A percentile compares a stretch with the other conserved stretches of the same genome.
Conservation (phyloP, 2,329 filamentous ascomycete genomes). For the Colletotrichum sp. region DNA sequence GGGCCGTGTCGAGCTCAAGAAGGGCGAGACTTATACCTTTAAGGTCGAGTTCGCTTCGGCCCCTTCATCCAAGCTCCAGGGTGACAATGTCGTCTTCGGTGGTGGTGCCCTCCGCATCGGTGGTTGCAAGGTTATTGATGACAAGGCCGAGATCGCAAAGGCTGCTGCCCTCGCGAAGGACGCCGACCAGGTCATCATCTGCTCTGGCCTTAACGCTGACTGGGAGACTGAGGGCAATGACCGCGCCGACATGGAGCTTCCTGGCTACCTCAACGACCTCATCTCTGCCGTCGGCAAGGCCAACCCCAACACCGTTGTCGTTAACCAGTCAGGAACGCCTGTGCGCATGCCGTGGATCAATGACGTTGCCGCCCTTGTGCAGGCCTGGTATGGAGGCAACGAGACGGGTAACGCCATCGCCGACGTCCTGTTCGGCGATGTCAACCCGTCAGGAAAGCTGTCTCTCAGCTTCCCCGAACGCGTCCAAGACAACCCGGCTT, state of each 20-base stretch:
- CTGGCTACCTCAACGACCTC: constrained; percentile 70
- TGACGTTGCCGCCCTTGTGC: constrained; percentile 60
- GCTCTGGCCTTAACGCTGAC: constrained; percentile 73
- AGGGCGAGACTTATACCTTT: constrained; percentile 63
- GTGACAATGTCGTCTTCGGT: constrained; percentile 57
- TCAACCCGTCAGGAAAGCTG: constrained; percentile 75
- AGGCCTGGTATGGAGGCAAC: constrained; percentile 82
- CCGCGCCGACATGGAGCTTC: constrained; percentile 74
- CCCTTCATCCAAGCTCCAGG: constrained; percentile 59
- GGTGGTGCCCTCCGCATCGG: constrained; percentile 68
- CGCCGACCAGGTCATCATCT: constrained; percentile 79
- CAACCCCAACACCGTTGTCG: constrained; percentile 70
- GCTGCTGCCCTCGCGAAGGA: constrained; percentile 72
- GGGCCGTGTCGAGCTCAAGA: constrained; percentile 60
- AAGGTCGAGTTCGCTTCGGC: constrained; percentile 65
- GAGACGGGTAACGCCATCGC: constrained; percentile 77
- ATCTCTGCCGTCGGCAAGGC: constrained; percentile 68
- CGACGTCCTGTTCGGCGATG: constrained; percentile 71
- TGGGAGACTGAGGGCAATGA: constrained; percentile 79
- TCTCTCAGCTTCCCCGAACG: constrained; percentile 71
- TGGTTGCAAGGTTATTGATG: constrained; percentile 61
- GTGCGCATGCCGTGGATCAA: constrained; percentile 68
- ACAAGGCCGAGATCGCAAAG: constrained; percentile 64
- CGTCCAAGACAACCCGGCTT: constrained; percentile 71
- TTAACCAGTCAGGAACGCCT: constrained; percentile 75